Conservation (phyloP, 768 basidiomycete species). For the Lactifluus subvellereus region DNA sequence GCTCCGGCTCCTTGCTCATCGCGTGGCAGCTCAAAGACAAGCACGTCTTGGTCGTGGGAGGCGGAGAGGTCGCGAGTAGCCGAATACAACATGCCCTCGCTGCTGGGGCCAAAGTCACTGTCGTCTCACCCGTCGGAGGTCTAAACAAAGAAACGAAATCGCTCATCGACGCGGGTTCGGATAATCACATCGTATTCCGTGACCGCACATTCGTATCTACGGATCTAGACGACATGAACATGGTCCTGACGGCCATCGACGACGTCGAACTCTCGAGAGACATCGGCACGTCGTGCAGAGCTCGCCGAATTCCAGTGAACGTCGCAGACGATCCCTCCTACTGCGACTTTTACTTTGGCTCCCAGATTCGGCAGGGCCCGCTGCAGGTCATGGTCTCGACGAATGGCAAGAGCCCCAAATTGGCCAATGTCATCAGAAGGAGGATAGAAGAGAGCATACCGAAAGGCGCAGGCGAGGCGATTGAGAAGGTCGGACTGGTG, state of each 20-base stretch:
- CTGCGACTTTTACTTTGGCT: conserved; percentile 99
- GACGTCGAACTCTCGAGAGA: conserved; percentile 60
- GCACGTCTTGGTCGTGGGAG: conserved; percentile 86
- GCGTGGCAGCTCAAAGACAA: conserved; percentile 90
- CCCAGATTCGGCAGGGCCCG: conserved; percentile 84
- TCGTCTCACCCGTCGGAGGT: conserved; percentile 67
- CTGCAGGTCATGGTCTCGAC: conserved; percentile 96
- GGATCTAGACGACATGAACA: conserved; percentile 67
- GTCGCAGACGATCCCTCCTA: conserved; percentile 93
- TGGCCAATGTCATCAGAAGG: conserved; percentile 78
- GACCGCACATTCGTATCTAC: conserved; percentile 61
- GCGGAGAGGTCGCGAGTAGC: conserved; percentile 86
- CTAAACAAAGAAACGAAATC: conserved; percentile 54
- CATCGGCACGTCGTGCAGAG: conserved; percentile 68
- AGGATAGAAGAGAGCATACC: conserved; percentile 66
- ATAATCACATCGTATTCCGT: conserved; percentile 58
- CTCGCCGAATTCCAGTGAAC: conserved; percentile 77
- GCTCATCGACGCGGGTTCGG: conserved; percentile 41
- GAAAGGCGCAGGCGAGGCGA: conserved; percentile 65
- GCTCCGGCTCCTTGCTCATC: conserved; percentile 66
- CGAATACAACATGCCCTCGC: conserved; percentile 81
- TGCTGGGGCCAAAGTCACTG: conserved; percentile 70
- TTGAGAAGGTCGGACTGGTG: conserved; percentile 72
- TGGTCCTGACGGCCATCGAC: conserved; percentile 94
- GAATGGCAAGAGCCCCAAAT: conserved; percentile 85